Conservation (phyloP, 257 asterid genomes). For the Leptodermis oblonga region DNA sequence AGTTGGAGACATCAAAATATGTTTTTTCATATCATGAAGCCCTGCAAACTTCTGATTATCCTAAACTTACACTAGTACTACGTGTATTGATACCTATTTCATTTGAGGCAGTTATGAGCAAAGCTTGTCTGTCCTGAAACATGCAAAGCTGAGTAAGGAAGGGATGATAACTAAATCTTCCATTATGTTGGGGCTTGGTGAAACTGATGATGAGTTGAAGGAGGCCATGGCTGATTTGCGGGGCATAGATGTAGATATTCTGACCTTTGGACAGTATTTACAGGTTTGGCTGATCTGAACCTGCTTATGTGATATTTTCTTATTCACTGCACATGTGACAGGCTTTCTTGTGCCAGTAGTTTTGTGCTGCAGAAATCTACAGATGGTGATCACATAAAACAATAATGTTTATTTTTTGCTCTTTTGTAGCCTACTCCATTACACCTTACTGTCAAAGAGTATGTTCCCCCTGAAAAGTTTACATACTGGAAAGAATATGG, state of each 20-base stretch:
- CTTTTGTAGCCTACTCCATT: constrained; percentile 79
- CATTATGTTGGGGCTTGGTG: constrained; percentile 97
- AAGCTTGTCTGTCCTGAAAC: constrained; percentile 83
- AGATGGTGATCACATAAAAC: constrained; percentile 10
- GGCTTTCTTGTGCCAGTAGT: not conserved
- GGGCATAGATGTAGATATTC: constrained; percentile 83
- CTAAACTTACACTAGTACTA: not conserved
- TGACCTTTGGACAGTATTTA: constrained; percentile 89
- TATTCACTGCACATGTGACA: not conserved
- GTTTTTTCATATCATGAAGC: not conserved
- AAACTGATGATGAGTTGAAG: constrained; percentile 85
- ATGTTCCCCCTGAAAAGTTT: constrained; percentile 83
- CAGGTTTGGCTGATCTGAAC: constrained; percentile 54
- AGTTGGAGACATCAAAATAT: not conserved
- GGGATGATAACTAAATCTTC: constrained; percentile 95
- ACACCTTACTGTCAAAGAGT: constrained; percentile 93
- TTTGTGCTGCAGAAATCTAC: not conserved
- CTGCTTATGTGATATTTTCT: not conserved
- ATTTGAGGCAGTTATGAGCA: constrained; percentile 70
- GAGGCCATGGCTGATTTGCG: constrained; percentile 88
- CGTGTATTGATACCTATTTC: constrained; percentile 7
- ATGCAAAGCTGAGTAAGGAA: constrained; percentile 72
- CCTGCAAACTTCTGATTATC: not conserved
- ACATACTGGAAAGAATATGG: constrained; percentile 95
- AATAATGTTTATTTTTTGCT: constrained; percentile 26